Evolutionary conservation across 495 filamentous ascomycete species (phyloP).

Genomic region (Rhizodiscina lignyota): DNA sequence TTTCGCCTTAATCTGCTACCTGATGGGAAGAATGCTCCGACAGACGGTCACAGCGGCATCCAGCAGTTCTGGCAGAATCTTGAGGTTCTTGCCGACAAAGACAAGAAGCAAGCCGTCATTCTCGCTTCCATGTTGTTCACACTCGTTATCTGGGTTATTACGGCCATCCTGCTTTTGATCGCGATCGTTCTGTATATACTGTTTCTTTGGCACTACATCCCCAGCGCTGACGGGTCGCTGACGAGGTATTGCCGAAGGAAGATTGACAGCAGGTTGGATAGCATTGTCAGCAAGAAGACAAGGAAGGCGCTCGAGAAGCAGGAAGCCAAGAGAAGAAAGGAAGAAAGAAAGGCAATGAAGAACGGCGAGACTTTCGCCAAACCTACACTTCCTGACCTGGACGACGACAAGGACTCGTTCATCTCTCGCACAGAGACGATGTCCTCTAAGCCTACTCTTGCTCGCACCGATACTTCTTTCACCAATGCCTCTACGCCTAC

Average conservation of each 20-base stretch:
- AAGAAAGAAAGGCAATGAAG: slow-evolving; percentile 35
- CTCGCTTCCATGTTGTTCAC: slow-evolving; percentile 85
- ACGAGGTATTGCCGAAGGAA: slow-evolving; percentile 77
- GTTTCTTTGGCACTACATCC: slow-evolving; percentile 85
- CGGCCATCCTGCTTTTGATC: slow-evolving; percentile 53
- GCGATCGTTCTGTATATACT: slow-evolving; percentile 63
- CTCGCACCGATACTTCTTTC: slow-evolving; percentile 40
- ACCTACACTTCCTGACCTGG: slow-evolving; percentile 51
- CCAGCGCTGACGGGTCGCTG: slow-evolving; percentile 57
- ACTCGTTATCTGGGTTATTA: slow-evolving; percentile 74
- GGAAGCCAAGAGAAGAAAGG: slow-evolving; percentile 38
- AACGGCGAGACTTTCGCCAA: slow-evolving; percentile 35
- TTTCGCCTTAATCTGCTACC: slow-evolving; percentile 52
- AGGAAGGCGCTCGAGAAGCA: slow-evolving; percentile 73
- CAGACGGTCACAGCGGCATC: slow-evolving; percentile 26
- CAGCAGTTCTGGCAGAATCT: slow-evolving; percentile 41
- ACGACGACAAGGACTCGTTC: slow-evolving; percentile 21
- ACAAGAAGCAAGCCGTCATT: slow-evolving; percentile 63
- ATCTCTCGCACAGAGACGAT: slow-evolving; percentile 5
- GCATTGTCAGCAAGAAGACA: slow-evolving; percentile 67
- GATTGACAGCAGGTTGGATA: slow-evolving; percentile 61
- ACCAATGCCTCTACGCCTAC: slow-evolving; percentile 23
- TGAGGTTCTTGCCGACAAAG: slow-evolving; percentile 42
- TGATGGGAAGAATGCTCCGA: slow-evolving; percentile 30
- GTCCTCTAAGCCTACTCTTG: slow-evolving; percentile 37